phyloP scores from a whole-genome alignment of 2,329 filamentous ascomycete species.

The Aschersonia sp. region DNA sequence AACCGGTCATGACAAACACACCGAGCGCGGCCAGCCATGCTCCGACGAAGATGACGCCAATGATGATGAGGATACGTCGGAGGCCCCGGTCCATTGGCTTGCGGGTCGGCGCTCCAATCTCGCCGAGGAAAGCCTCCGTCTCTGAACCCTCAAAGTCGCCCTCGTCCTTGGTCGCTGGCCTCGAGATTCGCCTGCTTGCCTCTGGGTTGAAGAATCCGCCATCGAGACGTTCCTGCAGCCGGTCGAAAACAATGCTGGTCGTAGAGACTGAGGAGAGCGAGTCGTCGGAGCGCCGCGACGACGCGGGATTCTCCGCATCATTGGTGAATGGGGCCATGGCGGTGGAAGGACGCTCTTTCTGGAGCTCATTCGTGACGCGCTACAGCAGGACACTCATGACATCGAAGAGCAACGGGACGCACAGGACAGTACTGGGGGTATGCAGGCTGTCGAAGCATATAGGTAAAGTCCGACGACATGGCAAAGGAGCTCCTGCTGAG shows the following conservation, averaged over 20 bases:
- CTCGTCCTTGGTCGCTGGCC: slow-evolving; percentile 17
- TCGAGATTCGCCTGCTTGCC: slow-evolving; percentile 7
- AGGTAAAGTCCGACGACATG: too few species aligned
- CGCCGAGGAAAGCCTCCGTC: slow-evolving; percentile 36
- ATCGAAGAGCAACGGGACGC: too few species aligned
- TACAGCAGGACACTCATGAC: too few species aligned
- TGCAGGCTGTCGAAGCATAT: too few species aligned
- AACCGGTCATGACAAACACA: slow-evolving; percentile 49
- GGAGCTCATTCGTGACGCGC: too few species aligned
- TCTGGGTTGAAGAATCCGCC: slow-evolving; percentile 11
- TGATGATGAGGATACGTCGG: slow-evolving; percentile 46
- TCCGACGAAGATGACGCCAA: slow-evolving; percentile 44
- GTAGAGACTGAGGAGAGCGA: slow-evolving; percentile 70
- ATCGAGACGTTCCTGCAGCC: slow-evolving; percentile 44
- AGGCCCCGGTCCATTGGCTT: slow-evolving; percentile 52
- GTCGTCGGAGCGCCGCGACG: slow-evolving; percentile 26
- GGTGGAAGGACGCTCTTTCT: too few species aligned
- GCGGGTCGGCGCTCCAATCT: slow-evolving; percentile 20
- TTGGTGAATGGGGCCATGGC: slow-evolving; percentile 6
- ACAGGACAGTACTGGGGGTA: too few species aligned
- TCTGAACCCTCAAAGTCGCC: slow-evolving; percentile 26
- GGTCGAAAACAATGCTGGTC: slow-evolving; percentile 69
- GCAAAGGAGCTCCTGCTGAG: too few species aligned
- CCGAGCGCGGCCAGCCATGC: slow-evolving; percentile 56
- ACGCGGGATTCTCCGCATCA: slow-evolving; percentile 5